Conservation (phyloP, 305 asterid genomes). For the Fraxinus xanthoxyloides region DNA sequence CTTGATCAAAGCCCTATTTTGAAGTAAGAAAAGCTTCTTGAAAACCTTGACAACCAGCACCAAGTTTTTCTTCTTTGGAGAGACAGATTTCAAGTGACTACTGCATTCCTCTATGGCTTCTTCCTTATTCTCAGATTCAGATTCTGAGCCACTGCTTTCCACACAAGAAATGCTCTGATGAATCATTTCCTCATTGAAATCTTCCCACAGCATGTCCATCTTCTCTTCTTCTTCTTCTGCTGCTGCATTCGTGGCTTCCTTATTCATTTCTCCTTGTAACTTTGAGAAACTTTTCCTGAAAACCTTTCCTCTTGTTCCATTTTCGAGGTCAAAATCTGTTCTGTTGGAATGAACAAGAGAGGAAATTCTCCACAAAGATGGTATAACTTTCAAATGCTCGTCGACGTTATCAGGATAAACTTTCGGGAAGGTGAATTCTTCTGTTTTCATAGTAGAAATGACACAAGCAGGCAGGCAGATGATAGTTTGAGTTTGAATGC, state of each 20-base stretch:
- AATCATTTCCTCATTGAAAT: conserved; percentile 33
- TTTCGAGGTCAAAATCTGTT: conserved; percentile 3
- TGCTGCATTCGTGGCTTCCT: not conserved
- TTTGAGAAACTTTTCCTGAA: conserved; percentile 3
- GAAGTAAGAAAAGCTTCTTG: conserved; percentile 34
- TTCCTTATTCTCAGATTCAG: not conserved
- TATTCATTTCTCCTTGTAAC: not conserved
- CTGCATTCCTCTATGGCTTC: not conserved
- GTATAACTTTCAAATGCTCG: not conserved
- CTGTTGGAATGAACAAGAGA: not conserved
- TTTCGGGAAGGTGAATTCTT: conserved; percentile 22
- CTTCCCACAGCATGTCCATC: conserved; percentile 52
- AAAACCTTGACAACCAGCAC: conserved; percentile 25
- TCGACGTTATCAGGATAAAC: not conserved
- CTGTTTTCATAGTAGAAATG: not conserved
- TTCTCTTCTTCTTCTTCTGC: conserved; percentile 26
- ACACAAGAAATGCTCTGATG: not conserved
- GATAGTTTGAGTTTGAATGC: not conserved
- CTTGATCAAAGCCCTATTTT: conserved; percentile 21
- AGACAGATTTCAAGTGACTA: not conserved
- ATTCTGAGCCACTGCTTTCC: not conserved
- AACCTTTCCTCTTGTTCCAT: not conserved
- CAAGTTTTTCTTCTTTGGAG: conserved; percentile 25
- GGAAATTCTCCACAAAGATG: conserved; percentile 21
- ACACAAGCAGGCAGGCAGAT: not conserved